Evolutionary conservation across 371 early-diverging fungal species (phyloP), one percentile per base, ranked within the genome.

Genomic region (Blyttiomyces sp.): DNA sequence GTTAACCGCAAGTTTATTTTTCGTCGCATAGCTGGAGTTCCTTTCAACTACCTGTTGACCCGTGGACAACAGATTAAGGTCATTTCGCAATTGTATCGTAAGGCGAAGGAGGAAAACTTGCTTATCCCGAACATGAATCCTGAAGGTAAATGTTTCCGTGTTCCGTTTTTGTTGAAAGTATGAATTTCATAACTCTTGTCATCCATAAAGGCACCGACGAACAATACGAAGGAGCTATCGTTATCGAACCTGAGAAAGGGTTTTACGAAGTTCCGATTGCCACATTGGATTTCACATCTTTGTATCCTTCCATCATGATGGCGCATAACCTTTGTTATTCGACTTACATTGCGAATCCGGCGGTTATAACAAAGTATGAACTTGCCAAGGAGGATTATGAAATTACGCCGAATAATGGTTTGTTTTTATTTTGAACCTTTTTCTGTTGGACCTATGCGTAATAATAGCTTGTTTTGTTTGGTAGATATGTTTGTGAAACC

Each of bases 281-380:
- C 6, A 99, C 99, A 0, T 85, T 99, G 23, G 99, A 99, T 86
- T 99, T 99, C 77, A 91, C 90, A 0, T 98, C 99, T 0, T 84
- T 99, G 71, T 99, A 99, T 76, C 99, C 99, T 9, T 98, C 99
- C 9, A 99, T 99, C 68, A 99, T 99, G 95, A 99, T 99, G 88
- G 98, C 97, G 4, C 96, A 99, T 72, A 99, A 99, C 69, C 78
- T 99, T 21, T 99, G 99, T 74, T 99, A 99, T 73, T 94, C 98
- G 0, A 99, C 99, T 0, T 81, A 95, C 32, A 62, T 99, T 1
- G 57, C 50, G n/a, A 63, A 67, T 34, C 11, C 26, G 11, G 49
- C 56, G 17, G 35, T 59, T 4, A 68, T 64, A 9, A 84, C 89
- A 59, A 76, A 76, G 52, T 73, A 83, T 42, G 73, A 75, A 21